Conservation (phyloP, 176 grass and related monocot species). For the Lolium perenne region DNA sequence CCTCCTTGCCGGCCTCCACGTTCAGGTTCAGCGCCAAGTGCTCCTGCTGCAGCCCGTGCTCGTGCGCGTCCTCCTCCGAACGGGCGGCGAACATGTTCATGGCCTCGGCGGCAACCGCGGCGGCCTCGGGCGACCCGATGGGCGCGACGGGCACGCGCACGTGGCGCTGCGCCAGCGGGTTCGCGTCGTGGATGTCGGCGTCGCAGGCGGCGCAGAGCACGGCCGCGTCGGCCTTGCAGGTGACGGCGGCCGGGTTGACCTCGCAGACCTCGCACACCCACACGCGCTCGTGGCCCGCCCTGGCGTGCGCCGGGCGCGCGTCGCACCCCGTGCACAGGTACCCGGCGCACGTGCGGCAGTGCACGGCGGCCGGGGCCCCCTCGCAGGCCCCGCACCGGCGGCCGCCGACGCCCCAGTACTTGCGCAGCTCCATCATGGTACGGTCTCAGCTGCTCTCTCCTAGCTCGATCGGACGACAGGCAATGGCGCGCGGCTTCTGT, state of each 20-base stretch:
- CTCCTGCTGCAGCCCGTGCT: background rate
- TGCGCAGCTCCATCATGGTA: constrained; percentile 43
- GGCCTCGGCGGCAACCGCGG: constrained; percentile 34
- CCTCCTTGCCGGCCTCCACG: constrained; percentile 50
- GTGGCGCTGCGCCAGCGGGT: constrained; percentile 89
- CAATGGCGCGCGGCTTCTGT: background rate
- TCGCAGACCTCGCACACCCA: constrained; percentile 94
- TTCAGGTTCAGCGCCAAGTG: constrained; percentile 58
- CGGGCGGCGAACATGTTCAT: constrained; percentile 51
- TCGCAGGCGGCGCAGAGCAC: constrained; percentile 77
- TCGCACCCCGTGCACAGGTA: constrained; percentile 63
- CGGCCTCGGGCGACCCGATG: constrained; percentile 43
- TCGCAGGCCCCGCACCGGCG: constrained; percentile 61
- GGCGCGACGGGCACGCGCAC: constrained; percentile 66
- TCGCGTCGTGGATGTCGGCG: constrained; percentile 86
- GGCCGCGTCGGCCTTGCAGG: constrained; percentile 94
- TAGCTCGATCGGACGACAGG: background rate
- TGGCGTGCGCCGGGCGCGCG: constrained; percentile 45
- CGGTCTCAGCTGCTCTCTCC: background rate
- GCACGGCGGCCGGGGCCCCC: constrained; percentile 47
- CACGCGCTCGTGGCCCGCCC: constrained; percentile 57
- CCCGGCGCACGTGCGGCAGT: constrained; percentile 55
- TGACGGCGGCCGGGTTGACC: constrained; percentile 71
- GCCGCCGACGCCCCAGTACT: constrained; percentile 49
- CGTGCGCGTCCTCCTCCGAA: background rate